Percentiles rank a stretch among this genome's conserved stretches.
Conservation (phyloP, 129 eudicot species). For the Artemisia argyi region DNA sequence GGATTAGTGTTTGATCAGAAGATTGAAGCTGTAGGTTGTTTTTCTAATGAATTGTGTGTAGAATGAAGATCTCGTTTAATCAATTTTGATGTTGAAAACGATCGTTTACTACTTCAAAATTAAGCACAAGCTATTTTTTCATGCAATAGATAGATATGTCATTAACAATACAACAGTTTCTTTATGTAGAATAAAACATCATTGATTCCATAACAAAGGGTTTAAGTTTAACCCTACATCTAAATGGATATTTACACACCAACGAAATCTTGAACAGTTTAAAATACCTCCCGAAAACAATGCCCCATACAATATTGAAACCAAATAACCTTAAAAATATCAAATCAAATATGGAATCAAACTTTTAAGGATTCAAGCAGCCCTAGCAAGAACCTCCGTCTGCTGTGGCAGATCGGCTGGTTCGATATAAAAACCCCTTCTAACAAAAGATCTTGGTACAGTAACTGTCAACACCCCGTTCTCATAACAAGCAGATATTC, state of each 20-base stretch:
- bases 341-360: conserved; percentile 6
- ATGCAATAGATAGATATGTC: too few relatives aligned
- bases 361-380: conserved; percentile 56
- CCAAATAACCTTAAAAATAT: background rate
- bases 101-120: background rate
- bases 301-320: conserved; percentile 16
- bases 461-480: conserved; percentile 78
- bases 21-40: background rate
- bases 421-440: conserved; percentile 61
- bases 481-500: conserved; percentile 81
- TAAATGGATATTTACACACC: conserved; percentile 4
- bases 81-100: background rate
- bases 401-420: conserved; percentile 55
- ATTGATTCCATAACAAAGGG: too few relatives aligned
- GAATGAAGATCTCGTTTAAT: background rate
- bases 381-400: conserved; percentile 62
- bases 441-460: conserved; percentile 65
- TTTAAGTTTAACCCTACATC: conserved; percentile 17
- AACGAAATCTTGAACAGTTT: conserved; percentile 3
- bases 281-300: conserved; percentile 11
- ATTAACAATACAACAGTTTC: too few relatives aligned
- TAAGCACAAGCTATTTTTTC: background rate
- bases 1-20: conserved; percentile 9
- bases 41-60: background rate
- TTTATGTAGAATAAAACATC: too few relatives aligned